Evolutionary conservation across 805 yeast genomes (phyloP), one percentile per base, ranked within the genome.

Genomic region (Yamadazyma nakazawae): DNA sequence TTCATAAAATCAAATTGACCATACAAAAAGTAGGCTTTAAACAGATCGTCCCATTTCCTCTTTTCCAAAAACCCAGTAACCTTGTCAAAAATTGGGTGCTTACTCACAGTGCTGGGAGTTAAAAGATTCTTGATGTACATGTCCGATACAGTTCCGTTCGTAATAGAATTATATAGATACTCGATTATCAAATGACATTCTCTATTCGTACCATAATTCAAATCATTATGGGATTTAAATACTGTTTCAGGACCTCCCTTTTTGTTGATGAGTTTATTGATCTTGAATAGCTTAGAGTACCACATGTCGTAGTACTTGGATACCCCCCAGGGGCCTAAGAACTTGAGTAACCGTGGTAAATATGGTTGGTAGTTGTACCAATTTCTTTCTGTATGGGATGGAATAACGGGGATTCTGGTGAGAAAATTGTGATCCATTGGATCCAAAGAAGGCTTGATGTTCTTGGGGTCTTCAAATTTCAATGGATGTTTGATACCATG

Each of bases 1-100:
- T 81, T 75, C 94, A 85, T 86, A 74, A 87, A 86, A 58, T 87
- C 95, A 52, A 72, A 79, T 52, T 82, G 78, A 0, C 94, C 95
- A 60, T 85, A 87, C 8, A 78, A 56, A 61, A 81, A 67, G 54
- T 80, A 60, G 2, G 76, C 67, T 37, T 68, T 63, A 42, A 68
- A 67, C 3, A 43, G 40, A 2, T 40, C 42, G 14, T 28, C n/a
- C 45, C 53, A 43, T 5, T 37, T 21, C 5, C 48, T 26, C 2
- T 60, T 54, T 6, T 67, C 56, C 11, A 54, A 48, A 17, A 74
- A 62, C 12, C 59, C 53, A 8, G 60, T 55, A 32, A 82, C 62
- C 48, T 82, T 76, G 58, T 85, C 91, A 54, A 76, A 63, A 46
- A 86, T 71, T 1, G 95, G 94, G 60, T 77, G 77, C 48, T 77